These are phyloP conservation scores for Botrytis aclada DNA, from an alignment of 2,329 filamentous ascomycete species.

Conservation along the genomic window DNA sequence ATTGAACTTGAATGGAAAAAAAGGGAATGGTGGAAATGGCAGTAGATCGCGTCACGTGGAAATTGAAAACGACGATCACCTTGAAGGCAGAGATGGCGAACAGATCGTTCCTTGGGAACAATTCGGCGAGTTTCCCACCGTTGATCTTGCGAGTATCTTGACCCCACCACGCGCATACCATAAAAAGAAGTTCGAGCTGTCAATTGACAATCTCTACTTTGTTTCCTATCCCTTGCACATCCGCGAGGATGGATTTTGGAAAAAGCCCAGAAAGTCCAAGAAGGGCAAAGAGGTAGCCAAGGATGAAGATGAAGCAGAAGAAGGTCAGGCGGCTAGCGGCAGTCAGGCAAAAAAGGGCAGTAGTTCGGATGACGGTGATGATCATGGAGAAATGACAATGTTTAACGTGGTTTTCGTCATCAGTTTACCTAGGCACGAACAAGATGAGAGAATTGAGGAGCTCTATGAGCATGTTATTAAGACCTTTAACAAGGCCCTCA, in stretches of 20 bases:
- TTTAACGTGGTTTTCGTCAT: constrained; percentile 96
- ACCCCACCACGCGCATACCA: constrained; percentile 74
- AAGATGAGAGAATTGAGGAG: constrained; percentile 69
- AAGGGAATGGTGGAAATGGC: background rate
- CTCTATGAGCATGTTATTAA: constrained; percentile 88
- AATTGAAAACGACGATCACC: constrained; percentile 41
- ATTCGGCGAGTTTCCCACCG: constrained; percentile 69
- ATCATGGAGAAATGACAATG: constrained; percentile 70
- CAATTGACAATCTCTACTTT: constrained; percentile 74
- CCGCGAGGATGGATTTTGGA: constrained; percentile 73
- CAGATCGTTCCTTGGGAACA: constrained; percentile 67
- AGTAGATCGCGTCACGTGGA: constrained; percentile 29
- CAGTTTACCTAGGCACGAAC: constrained; percentile 74
- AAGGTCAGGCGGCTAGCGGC: constrained; percentile 18
- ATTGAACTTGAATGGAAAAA: constrained; percentile 22
- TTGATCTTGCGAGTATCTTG: constrained; percentile 75
- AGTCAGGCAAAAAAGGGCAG: constrained; percentile 31
- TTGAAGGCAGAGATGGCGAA: constrained; percentile 53
- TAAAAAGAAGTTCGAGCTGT: constrained; percentile 79
- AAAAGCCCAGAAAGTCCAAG: constrained; percentile 50
- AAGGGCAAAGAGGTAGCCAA: constrained; percentile 33
- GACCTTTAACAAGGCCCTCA: constrained; percentile 87
- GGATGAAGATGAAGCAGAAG: constrained; percentile 22
- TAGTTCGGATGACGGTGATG: constrained; percentile 29
- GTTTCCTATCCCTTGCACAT: constrained; percentile 83